phyloP scores from a whole-genome alignment of 768 basidiomycete genomes.

The Pleurotus djamor region DNA sequence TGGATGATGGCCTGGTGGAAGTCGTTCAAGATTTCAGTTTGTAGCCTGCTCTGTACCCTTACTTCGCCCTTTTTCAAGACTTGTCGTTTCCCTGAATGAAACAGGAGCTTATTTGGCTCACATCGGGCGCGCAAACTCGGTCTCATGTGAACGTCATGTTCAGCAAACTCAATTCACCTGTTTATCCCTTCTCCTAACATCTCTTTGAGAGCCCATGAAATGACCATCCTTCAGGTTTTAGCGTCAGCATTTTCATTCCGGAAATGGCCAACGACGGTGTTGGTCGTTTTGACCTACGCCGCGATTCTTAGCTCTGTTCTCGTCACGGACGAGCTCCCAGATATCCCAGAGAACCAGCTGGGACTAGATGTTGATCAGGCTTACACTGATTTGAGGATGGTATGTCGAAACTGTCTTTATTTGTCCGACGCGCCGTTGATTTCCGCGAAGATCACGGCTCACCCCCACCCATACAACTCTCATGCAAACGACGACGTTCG shows the following conservation, averaged over 20 bases:
- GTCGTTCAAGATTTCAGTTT: constrained; percentile 28
- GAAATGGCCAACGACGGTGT: constrained; percentile 39
- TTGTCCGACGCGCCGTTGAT: constrained; percentile 12
- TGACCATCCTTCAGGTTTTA: constrained; percentile 14
- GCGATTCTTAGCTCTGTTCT: constrained; percentile 44
- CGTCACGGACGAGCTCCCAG: constrained; percentile 45
- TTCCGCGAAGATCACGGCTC: constrained; percentile 48
- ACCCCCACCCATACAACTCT: constrained; percentile 78
- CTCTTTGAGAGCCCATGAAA: background rate
- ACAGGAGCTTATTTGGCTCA: too few relatives aligned
- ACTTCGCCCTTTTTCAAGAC: too few relatives aligned
- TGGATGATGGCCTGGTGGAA: constrained; percentile 40
- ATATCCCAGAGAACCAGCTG: constrained; percentile 38
- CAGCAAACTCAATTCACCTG: too few relatives aligned
- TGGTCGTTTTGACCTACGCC: constrained; percentile 46
- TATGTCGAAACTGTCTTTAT: constrained; percentile 19
- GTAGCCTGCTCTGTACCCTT: too few relatives aligned
- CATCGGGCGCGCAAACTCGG: too few relatives aligned
- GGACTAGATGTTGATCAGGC: constrained; percentile 44
- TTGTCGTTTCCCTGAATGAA: too few relatives aligned
- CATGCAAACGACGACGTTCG: constrained; percentile 73
- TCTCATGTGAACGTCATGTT: background rate
- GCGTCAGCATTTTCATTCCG: constrained; percentile 26
- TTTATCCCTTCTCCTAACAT: background rate
- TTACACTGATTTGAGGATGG: constrained; percentile 56